Percentiles rank a stretch among this genome's conserved stretches.
Evolutionary conservation across 1,284 basidiomycete genomes (phyloP).

Genomic region (Leccinum angustisporum): DNA sequence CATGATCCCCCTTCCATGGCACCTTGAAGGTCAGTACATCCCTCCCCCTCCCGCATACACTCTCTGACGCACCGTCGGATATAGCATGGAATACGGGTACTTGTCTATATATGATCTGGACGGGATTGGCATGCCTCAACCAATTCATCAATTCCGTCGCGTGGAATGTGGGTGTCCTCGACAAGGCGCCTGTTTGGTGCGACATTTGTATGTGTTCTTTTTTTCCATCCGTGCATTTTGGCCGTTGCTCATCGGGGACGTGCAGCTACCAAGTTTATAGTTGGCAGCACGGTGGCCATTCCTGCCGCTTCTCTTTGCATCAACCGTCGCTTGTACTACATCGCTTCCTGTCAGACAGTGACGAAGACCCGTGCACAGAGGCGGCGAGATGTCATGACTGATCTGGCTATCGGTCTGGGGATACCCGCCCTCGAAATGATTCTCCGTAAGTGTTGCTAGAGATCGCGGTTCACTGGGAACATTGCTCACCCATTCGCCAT

Average conservation of each 20-base stretch:
- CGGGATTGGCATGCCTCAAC: constrained; percentile 50
- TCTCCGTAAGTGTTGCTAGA: constrained; percentile 42
- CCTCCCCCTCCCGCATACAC: neutral
- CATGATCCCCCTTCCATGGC: constrained; percentile 46
- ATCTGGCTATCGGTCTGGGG: constrained; percentile 47
- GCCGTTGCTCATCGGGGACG: neutral
- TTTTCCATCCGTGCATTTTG: neutral
- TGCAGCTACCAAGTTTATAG: constrained; percentile 42
- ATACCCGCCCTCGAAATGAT: constrained; percentile 50
- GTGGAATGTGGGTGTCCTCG: constrained; percentile 51
- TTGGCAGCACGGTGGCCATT: constrained; percentile 47
- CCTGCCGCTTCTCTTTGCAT: constrained; percentile 52
- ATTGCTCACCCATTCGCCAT: neutral
- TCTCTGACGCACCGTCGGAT: constrained; percentile 9
- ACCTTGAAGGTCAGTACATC: constrained; percentile 38
- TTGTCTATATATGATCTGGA: constrained; percentile 58
- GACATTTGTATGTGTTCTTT: constrained; percentile 32
- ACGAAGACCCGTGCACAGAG: constrained; percentile 35
- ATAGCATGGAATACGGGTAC: constrained; percentile 56
- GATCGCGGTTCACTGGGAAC: neutral
- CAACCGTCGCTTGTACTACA: constrained; percentile 44
- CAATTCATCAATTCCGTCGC: constrained; percentile 53
- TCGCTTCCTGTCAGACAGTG: constrained; percentile 41
- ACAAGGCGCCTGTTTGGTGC: constrained; percentile 59
- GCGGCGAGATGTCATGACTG: constrained; percentile 41